Conservation (phyloP, 106 monocot genomes). For the Amphibolis antarctica region DNA sequence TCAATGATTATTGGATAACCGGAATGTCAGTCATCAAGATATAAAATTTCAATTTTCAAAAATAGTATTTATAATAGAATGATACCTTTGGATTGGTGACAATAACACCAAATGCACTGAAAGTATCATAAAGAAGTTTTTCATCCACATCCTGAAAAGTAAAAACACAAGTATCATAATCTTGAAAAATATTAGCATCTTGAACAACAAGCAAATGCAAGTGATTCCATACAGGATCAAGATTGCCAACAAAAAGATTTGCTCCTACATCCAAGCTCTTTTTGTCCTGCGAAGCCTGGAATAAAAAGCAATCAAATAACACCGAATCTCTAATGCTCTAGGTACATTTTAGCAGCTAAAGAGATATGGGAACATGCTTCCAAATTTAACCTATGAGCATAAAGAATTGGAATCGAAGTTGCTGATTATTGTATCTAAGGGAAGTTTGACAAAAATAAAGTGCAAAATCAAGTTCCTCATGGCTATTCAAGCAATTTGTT, state of each 20-base stretch:
- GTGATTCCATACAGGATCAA: constrained; percentile 53
- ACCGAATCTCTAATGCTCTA: too few species aligned
- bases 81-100: constrained; percentile 89
- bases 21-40: too few species aligned
- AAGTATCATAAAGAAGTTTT: constrained; percentile 94
- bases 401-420: too few species aligned
- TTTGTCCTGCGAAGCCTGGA: constrained; percentile 95
- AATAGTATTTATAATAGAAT: background rate
- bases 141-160: constrained; percentile 75
- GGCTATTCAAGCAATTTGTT: too few species aligned
- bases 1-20: too few species aligned
- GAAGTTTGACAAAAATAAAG: too few species aligned
- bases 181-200: background rate
- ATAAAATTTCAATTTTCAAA: too few species aligned
- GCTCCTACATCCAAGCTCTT: constrained; percentile 98
- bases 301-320: constrained; percentile 1
- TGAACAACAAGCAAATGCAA: background rate
- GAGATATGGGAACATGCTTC: too few species aligned
- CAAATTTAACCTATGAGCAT: too few species aligned
- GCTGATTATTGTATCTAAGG: too few species aligned
- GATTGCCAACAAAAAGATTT: constrained; percentile 96
- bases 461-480: too few species aligned
- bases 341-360: too few species aligned
- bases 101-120: constrained; percentile 92
- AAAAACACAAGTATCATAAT: background rate